Conservation (phyloP, 345 rosid genomes). For the Dipteronia dyeriana region DNA sequence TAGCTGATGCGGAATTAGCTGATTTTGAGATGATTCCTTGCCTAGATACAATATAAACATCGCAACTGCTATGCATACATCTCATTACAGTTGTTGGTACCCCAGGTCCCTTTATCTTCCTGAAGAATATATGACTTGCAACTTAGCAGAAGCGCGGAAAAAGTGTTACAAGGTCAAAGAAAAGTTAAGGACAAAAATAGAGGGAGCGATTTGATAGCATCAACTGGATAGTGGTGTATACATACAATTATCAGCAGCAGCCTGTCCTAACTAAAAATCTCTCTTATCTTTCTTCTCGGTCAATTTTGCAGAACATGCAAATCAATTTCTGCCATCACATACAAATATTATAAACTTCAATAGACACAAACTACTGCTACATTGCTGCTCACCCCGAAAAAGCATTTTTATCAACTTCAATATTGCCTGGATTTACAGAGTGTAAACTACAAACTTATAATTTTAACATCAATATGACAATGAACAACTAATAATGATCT, state of each 20-base stretch:
- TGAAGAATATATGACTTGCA: constrained; percentile 17
- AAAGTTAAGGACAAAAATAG: not conserved
- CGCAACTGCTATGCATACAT: constrained; percentile 52
- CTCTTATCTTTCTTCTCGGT: not conserved
- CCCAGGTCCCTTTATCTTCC: constrained; percentile 58
- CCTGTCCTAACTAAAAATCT: not conserved
- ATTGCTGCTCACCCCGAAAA: too few relatives aligned
- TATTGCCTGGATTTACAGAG: too few relatives aligned
- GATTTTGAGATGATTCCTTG: constrained; percentile 49
- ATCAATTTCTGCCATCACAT: not conserved
- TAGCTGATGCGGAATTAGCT: constrained; percentile 27
- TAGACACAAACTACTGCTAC: too few relatives aligned
- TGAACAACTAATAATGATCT: not conserved
- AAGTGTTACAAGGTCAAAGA: not conserved
- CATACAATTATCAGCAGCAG: not conserved
- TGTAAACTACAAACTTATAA: not conserved
- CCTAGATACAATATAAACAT: constrained; percentile 53
- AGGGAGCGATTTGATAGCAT: not conserved
- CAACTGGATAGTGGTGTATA: not conserved
- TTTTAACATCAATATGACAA: not conserved
- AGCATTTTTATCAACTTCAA: too few relatives aligned
- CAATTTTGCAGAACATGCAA: not conserved
- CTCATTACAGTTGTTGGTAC: constrained; percentile 53
- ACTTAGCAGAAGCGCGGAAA: constrained; percentile 3
- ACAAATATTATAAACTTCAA: too few relatives aligned